Base-by-base conservation (phyloP, 768 basidiomycete genomes). In the Macrocybe gigantea region DNA sequence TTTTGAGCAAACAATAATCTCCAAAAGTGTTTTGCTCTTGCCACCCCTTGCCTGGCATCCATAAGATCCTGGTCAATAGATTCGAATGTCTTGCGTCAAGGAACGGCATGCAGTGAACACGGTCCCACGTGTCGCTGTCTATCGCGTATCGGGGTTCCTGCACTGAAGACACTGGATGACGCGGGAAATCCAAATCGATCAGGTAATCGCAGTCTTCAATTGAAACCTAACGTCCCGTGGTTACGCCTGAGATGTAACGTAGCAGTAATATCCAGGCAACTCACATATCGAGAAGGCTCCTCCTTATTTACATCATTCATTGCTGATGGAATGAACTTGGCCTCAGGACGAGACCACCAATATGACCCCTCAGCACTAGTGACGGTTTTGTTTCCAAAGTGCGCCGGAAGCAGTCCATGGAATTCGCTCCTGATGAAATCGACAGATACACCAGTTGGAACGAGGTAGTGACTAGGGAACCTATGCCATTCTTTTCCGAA, bases 401-500 rank as follows among this genome's bases (percentile, higher is more conserved):
- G 86, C 13, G 83, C 79, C 10, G 96, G 96, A 52, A 99, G 71
- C 59, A 91, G 76, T 7, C 93, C 95, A 52, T 84, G 77, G 56
- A 98, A 97, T 49, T 87, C 92, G 64, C 87, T 93, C 71, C 93
- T 89, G 63, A 98, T 72, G 65, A 93, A 97, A 49, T 85, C 77
- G n/a, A 95, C 82, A 29, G 80, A 74, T 49, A 98, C 69, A 29
- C 81, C 87, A 49, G 84, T 78, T 1, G 94, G 93, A 14, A 98
- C 77, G 41, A 95, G 76, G 64, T 88, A 97, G 62, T 88, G 86
- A 3, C 91, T 82, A 2, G 93, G 89, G 73, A 93, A 99, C 15
- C 95, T 78, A 60, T 97, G 74, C 96, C 96, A 99, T 66, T 99
- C 96, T 63, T 93, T 94, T 41, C 86, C 91, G 44, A 88, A 73